Evolutionary conservation across 306 rosid genomes (phyloP), one percentile per base, ranked within the genome.

Genomic region (Senna tora): DNA sequence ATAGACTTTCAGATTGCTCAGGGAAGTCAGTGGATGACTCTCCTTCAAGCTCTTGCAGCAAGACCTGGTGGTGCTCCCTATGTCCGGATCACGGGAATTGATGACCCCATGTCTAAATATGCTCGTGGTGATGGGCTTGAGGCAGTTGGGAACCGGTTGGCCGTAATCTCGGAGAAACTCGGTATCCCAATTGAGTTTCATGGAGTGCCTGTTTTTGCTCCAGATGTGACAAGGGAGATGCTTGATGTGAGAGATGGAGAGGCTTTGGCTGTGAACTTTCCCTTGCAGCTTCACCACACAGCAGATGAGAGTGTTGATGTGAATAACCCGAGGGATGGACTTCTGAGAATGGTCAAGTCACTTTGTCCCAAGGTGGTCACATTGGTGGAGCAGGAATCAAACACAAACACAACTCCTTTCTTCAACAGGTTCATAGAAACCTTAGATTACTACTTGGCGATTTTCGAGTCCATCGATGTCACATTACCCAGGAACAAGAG

Each of bases 21-120:
- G 72, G 98, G 98, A 39, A 74, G 77, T 12, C 94, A 89, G 59
- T 89, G 98, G 98, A 55, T 77, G 57, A 89, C 98, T 64, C 96
- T 92, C 58, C 98, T 92, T 67, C 98, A 92, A 80, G 98, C 98
- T 42, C 90, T 92, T 57, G 96, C 94, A 8, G 94, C 94, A 19
- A 82, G 96, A 41, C 98, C 98, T 0, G 45, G 89, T 73, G 98
- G 98, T 19, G 81, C 96, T 19, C 96, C 98, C 10, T 84, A 67
- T 43, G 92, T 92, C 34, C 75, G 94, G 53, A 92, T 92, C 65
- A 89, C 92, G 0, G 98, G 98, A 61, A 86, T 92, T 11, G 96
- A 89, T 49, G 98, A 92, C n/a, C 90, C 92, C 45, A 39, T 86
- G 58, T 78, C 77, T 34, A 76, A 75, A 66, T 85, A 89, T 59